phyloP scores from a whole-genome alignment of 495 filamentous ascomycete species.

The Paragyromitra xinjiangensis region DNA sequence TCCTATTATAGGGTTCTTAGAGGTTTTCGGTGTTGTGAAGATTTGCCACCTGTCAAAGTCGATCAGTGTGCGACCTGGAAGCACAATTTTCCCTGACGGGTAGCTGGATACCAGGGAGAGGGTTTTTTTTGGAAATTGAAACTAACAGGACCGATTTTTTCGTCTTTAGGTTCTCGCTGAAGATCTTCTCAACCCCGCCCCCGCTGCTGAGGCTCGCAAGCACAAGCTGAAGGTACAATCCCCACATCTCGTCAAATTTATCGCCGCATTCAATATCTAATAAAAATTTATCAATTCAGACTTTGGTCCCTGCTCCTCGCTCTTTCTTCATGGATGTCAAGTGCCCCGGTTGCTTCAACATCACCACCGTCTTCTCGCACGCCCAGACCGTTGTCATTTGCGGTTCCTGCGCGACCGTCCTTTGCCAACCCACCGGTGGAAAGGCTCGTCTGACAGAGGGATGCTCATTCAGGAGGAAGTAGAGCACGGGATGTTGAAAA shows the following conservation, averaged over 20 bases:
- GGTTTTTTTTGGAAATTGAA: neutral
- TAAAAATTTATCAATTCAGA: constrained; percentile 60
- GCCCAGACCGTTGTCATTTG: constrained; percentile 99
- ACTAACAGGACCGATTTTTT: constrained; percentile 13
- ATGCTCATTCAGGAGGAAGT: constrained; percentile 99
- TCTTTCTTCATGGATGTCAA: constrained; percentile 99
- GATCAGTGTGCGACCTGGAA: neutral
- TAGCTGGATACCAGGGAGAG: neutral
- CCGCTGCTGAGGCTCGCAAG: constrained; percentile 94
- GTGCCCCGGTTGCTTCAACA: constrained; percentile 99
- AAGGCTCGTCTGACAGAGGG: constrained; percentile 98
- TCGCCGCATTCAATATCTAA: constrained; percentile 35
- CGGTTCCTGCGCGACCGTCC: constrained; percentile 94
- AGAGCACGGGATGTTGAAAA: constrained; percentile 61
- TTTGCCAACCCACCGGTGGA: constrained; percentile 98
- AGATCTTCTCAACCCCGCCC: constrained; percentile 98
- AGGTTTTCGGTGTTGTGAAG: neutral
- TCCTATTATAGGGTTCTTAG: neutral
- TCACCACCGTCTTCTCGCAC: constrained; percentile 99
- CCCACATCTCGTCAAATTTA: constrained; percentile 40
- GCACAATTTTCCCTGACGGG: neutral
- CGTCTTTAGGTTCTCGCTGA: constrained; percentile 89
- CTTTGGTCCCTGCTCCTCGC: constrained; percentile 90
- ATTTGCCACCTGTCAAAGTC: constrained; percentile 9
- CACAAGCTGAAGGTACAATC: constrained; percentile 97